Evolutionary conservation across 768 basidiomycete species (phyloP).

Genomic region (Rhizopogon vinicolor): DNA sequence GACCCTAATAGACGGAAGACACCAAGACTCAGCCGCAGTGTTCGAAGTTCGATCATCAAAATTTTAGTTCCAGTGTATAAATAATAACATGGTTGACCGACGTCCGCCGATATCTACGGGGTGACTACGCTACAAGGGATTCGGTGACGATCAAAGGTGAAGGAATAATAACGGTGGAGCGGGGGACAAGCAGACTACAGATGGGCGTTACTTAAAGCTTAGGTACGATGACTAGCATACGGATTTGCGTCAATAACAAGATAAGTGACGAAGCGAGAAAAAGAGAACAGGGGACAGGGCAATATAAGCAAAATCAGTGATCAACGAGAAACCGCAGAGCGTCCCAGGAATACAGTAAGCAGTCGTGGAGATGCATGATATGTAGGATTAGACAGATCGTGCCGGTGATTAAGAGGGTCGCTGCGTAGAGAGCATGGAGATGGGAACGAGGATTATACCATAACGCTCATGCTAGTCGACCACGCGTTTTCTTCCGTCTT

Average conservation of each 20-base stretch:
- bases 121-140: constrained; percentile 26
- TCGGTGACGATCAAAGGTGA: constrained; percentile 5
- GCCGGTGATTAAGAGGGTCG: constrained; percentile 21
- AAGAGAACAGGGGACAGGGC: not conserved
- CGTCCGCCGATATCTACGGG: constrained; percentile 23
- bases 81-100: constrained; percentile 14
- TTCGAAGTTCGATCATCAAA: not conserved
- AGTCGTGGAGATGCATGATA: constrained; percentile 13
- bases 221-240: constrained; percentile 7
- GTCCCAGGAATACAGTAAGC: constrained; percentile 25
- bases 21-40: not conserved
- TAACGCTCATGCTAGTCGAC: constrained; percentile 25
- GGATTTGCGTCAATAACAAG: constrained; percentile 5
- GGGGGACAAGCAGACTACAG: not conserved
- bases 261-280: constrained; percentile 3
- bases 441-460: constrained; percentile 19
- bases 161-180: constrained; percentile 1
- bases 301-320: constrained; percentile 1
- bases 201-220: not conserved
- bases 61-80: constrained; percentile 20
- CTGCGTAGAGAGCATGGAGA: constrained; percentile 10
- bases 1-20: too few species aligned
- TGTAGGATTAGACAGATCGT: constrained; percentile 11
- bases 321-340: constrained; percentile 21
- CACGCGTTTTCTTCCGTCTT: constrained; percentile 30